Evolutionary conservation across 306 rosid species (phyloP).

Genomic region (Chamaecrista fasciculata): DNA sequence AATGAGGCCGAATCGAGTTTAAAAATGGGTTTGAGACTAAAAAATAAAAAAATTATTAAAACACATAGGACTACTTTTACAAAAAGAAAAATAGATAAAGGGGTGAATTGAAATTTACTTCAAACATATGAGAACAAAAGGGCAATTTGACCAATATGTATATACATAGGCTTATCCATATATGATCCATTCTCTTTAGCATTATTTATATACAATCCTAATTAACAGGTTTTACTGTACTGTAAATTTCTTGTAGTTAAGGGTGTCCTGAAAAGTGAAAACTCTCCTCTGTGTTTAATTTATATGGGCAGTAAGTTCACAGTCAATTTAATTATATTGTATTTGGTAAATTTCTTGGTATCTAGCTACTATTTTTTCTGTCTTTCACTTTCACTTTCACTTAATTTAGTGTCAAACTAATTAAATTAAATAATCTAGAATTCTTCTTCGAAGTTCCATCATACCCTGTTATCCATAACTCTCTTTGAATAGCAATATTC

Average conservation of each 20-base stretch:
- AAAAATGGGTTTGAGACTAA: too few species aligned
- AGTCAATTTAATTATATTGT: background rate
- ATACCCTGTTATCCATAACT: slow-evolving; percentile 15
- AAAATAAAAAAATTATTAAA: too few species aligned
- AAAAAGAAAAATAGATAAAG: too few species aligned
- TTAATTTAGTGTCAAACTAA: slow-evolving; percentile 14
- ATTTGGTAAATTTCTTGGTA: too few species aligned
- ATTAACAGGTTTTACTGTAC: background rate
- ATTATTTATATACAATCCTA: too few species aligned
- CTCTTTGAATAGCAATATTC: background rate
- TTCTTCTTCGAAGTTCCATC: background rate
- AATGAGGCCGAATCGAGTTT: too few species aligned
- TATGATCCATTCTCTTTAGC: too few species aligned
- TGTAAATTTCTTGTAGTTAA: background rate
- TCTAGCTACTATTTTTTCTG: background rate
- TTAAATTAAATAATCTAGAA: background rate
- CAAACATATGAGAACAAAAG: too few species aligned
- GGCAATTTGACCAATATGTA: too few species aligned
- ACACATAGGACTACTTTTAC: too few species aligned
- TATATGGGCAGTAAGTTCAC: slow-evolving; percentile 3
- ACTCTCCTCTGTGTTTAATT: background rate
- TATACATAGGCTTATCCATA: background rate
- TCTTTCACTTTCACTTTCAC: slow-evolving; percentile 21
- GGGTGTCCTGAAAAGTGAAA: background rate
- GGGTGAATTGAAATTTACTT: too few species aligned